These are phyloP conservation scores for Allium fistulosum DNA, from an alignment of 106 monocot genomes.

Conservation along the genomic window DNA sequence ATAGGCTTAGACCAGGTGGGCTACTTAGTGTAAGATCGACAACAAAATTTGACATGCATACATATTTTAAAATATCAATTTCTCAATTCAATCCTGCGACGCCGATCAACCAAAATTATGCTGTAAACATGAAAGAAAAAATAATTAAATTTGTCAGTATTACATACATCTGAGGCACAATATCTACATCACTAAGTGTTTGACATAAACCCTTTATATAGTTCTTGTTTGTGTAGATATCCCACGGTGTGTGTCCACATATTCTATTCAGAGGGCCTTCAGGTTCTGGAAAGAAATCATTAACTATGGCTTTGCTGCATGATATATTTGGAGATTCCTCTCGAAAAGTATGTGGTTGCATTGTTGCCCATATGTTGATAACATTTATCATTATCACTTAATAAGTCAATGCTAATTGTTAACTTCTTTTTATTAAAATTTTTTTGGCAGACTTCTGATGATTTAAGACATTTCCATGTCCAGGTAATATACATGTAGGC, in stretches of 20 bases:
- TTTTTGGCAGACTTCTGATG: slow-evolving; percentile 23
- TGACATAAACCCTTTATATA: background rate
- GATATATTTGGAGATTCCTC: slow-evolving; percentile 38
- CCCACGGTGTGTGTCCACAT: slow-evolving; percentile 18
- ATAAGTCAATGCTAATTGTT: too few species aligned
- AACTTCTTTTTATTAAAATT: slow-evolving; percentile 7
- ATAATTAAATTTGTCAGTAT: too few species aligned
- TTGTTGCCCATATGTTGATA: background rate
- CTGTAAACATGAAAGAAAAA: too few species aligned
- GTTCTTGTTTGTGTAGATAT: slow-evolving; percentile 8
- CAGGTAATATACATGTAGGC: slow-evolving; percentile 7
- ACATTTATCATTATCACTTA: too few species aligned
- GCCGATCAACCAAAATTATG: too few species aligned
- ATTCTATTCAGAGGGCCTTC: slow-evolving; percentile 30
- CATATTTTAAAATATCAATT: too few species aligned
- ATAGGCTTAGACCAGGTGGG: background rate
- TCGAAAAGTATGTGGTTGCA: slow-evolving; percentile 15
- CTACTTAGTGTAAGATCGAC: too few species aligned
- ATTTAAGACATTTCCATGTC: slow-evolving; percentile 21
- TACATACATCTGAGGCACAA: too few species aligned
- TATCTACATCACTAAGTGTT: background rate
- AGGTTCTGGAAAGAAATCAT: slow-evolving; percentile 40
- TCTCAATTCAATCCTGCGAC: too few species aligned
- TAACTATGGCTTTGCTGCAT: slow-evolving; percentile 26
- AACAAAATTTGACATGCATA: too few species aligned